These are phyloP conservation scores for Mortierella sp. DNA, from an alignment of 371 early-diverging fungal genomes.

Conservation along the genomic window DNA sequence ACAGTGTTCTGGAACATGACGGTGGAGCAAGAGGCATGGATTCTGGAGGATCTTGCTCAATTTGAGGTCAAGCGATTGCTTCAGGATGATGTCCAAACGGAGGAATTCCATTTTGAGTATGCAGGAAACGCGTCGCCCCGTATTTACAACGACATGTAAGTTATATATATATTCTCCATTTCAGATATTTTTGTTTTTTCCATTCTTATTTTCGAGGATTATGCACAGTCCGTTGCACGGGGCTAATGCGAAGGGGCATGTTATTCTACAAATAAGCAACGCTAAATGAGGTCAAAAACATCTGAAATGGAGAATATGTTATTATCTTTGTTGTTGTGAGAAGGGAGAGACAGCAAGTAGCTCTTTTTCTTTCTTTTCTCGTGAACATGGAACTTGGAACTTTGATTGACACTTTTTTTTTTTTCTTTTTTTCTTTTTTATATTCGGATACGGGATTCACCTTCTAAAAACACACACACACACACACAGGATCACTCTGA, in stretches of 20 bases:
- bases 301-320: too few species aligned
- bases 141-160: constrained; percentile 73
- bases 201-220: not conserved
- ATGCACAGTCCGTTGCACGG: too few species aligned
- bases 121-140: constrained; percentile 59
- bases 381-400: too few species aligned
- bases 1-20: constrained; percentile 96
- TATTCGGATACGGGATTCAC: too few species aligned
- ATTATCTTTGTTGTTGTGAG: not conserved
- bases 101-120: constrained; percentile 93
- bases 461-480: too few species aligned
- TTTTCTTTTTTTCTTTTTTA: constrained; percentile 64
- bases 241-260: too few species aligned
- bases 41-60: constrained; percentile 77
- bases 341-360: not conserved
- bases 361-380: constrained; percentile 1
- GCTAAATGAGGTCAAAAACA: too few species aligned
- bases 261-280: too few species aligned
- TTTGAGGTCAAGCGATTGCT: constrained; percentile 69
- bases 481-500: constrained; percentile 68
- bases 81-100: constrained; percentile 84
- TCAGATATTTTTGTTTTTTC: not conserved
- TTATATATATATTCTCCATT: constrained; percentile 9
- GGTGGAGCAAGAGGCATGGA: constrained; percentile 82
- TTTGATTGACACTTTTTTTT: too few species aligned